Conservation (phyloP, 2,329 filamentous ascomycete genomes). For the Monilinia vaccinii-corymbosi region DNA sequence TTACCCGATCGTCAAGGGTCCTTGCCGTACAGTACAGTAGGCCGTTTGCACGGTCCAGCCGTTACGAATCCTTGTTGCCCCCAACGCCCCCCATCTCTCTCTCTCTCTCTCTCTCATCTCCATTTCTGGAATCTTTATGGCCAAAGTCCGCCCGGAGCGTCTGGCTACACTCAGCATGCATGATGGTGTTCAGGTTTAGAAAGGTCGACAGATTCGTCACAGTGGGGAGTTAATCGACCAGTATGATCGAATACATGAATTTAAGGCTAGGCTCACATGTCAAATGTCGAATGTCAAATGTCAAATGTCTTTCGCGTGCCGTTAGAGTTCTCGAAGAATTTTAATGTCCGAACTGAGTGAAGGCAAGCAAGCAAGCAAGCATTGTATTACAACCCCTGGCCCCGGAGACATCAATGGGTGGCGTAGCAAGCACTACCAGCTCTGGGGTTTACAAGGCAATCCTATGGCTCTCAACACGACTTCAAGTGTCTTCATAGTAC, state of each 20-base stretch:
- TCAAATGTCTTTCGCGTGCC: not conserved
- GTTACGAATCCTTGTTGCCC: conserved; percentile 4
- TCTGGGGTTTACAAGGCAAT: conserved; percentile 3
- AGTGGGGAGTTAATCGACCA: not conserved
- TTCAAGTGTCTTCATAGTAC: not conserved
- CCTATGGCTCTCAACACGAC: not conserved
- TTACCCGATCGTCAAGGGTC: conserved; percentile 8
- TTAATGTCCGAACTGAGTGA: conserved; percentile 8
- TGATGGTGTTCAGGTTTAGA: not conserved
- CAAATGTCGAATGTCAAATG: not conserved
- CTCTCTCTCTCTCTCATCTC: not conserved
- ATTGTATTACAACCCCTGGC: conserved; percentile 3
- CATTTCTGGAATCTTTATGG: not conserved
- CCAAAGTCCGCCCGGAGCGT: not conserved
- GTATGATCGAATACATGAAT: not conserved
- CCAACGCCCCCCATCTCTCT: no score
- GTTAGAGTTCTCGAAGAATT: conserved; percentile 2
- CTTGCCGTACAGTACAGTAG: not conserved
- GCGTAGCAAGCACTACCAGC: not conserved
- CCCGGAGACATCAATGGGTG: not conserved
- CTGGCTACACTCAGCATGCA: not conserved
- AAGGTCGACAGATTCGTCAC: not conserved
- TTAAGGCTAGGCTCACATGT: not conserved
- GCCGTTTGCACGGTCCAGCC: conserved; percentile 7
- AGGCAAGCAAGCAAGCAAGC: conserved; percentile 3